A percentile compares a stretch with the other conserved stretches of the same genome.
Evolutionary conservation across 805 yeast genomes (phyloP).

Genomic region (Jamesozyma lodderae): DNA sequence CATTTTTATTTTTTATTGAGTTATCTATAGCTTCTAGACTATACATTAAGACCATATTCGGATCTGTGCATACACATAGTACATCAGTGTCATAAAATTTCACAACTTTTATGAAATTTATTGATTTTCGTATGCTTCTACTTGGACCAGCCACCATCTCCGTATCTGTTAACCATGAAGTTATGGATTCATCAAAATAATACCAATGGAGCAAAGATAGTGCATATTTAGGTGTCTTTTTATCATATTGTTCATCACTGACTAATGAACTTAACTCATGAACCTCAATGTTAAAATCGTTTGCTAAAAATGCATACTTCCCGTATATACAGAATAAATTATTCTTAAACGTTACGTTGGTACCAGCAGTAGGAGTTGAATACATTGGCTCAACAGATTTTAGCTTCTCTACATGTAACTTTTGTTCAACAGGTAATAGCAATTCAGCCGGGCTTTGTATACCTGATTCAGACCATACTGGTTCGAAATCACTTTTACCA

Average conservation of each 20-base stretch:
- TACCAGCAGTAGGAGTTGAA: neutral
- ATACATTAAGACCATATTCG: slow-evolving; percentile 41
- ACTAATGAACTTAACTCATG: slow-evolving; percentile 5
- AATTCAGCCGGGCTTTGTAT: slow-evolving; percentile 16
- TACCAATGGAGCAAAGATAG: slow-evolving; percentile 3
- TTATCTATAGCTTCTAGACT: slow-evolving; percentile 18
- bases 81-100: slow-evolving; percentile 35
- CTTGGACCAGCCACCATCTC: too few relatives aligned
- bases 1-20: too few relatives aligned
- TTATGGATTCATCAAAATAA: too few relatives aligned
- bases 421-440: slow-evolving; percentile 16
- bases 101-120: slow-evolving; percentile 40
- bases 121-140: too few relatives aligned
- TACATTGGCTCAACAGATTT: slow-evolving; percentile 1
- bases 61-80: slow-evolving; percentile 44
- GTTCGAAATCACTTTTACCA: slow-evolving; percentile 14
- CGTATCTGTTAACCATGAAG: too few relatives aligned
- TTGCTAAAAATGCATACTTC: slow-evolving; percentile 8
- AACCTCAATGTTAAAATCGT: slow-evolving; percentile 6
- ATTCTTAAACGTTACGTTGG: slow-evolving; percentile 6
- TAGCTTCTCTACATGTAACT: slow-evolving; percentile 11
- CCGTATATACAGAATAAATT: slow-evolving; percentile 11
- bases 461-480: slow-evolving; percentile 16
- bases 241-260: neutral
- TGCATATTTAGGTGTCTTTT: neutral